Evolutionary conservation across 1,284 basidiomycete genomes (phyloP).

Genomic region (Ceratobasidium theobromae): DNA sequence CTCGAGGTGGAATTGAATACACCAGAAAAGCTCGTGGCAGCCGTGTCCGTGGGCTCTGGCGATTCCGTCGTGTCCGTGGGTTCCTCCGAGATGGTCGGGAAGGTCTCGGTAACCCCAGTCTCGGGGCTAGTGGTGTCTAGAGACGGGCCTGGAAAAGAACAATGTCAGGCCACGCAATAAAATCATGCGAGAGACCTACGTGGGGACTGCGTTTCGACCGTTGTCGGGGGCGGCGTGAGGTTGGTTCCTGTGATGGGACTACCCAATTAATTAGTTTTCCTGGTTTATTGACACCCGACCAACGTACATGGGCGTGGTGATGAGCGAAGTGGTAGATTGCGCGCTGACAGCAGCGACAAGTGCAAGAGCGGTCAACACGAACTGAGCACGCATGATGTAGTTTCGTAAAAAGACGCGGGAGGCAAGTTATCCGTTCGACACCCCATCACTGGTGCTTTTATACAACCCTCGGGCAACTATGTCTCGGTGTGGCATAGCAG

Average conservation of each 20-base stretch:
- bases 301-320: constrained; percentile 8
- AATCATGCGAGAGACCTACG: constrained; percentile 6
- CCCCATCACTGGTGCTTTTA: too few species aligned
- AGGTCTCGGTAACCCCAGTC: not conserved
- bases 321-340: not conserved
- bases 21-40: not conserved
- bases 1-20: too few species aligned
- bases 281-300: not conserved
- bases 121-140: constrained; percentile 17
- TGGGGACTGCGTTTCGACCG: constrained; percentile 22
- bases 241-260: constrained; percentile 18
- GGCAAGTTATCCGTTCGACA: too few species aligned
- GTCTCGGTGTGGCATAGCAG: not conserved
- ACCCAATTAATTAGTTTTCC: not conserved
- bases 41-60: not conserved
- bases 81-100: not conserved
- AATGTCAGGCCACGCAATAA: not conserved
- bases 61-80: not conserved
- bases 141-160: not conserved
- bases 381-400: constrained; percentile 10
- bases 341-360: constrained; percentile 7
- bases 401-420: not conserved
- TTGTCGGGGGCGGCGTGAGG: not conserved
- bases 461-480: too few species aligned
- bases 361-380: constrained; percentile 3